A percentile compares a stretch with the other conserved stretches of the same genome.
Conservation (phyloP, 176 grass and related monocot species). For the Sorghum bicolor region Sorghum_bicolor_NCBIv3 NC_012870.2:4564501-4565000, state of each 20-base stretch:
- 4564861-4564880: not conserved
- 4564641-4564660: slow-evolving; percentile 10
- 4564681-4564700: not conserved
- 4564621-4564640: not conserved
- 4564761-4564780: slow-evolving; percentile 21
- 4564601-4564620: not conserved
- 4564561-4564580: slow-evolving; percentile 97
- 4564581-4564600: slow-evolving; percentile 16
- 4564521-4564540: slow-evolving; percentile 86
- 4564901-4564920: not conserved
- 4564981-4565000: not conserved
- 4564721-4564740: not conserved
- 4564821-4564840: not conserved
- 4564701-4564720: not conserved
- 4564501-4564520: slow-evolving; percentile 89
- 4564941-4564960: not conserved
- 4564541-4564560: slow-evolving; percentile 92
- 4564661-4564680: not conserved
- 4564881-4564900: not conserved
- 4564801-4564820: not conserved
- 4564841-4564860: not conserved
- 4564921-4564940: not conserved
- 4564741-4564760: not conserved
- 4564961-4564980: not conserved
- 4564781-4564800: slow-evolving; percentile 6